These are phyloP conservation scores for Hyphodiscus hymeniophilus DNA, from an alignment of 495 filamentous ascomycete genomes.

Conservation along the genomic window DNA sequence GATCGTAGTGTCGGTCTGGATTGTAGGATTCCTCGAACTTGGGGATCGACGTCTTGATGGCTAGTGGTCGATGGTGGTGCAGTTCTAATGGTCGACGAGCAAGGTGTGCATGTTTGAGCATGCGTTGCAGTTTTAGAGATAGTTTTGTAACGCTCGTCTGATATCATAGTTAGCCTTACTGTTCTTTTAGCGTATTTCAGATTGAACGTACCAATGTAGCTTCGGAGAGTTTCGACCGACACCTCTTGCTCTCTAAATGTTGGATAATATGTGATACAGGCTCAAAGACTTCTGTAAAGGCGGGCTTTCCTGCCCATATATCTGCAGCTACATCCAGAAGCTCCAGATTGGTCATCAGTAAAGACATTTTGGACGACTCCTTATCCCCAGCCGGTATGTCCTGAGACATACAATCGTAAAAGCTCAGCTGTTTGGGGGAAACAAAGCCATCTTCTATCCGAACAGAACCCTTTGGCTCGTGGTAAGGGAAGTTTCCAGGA, in stretches of 20 bases:
- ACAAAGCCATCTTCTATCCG: constrained; percentile 36
- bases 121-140: constrained; percentile 34
- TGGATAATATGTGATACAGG: constrained; percentile 47
- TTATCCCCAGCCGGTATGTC: constrained; percentile 26
- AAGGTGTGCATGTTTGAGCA: constrained; percentile 48
- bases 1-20: constrained; percentile 92
- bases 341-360: constrained; percentile 46
- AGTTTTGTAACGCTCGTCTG: constrained; percentile 30
- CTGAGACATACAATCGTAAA: constrained; percentile 42
- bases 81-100: constrained; percentile 71
- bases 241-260: constrained; percentile 42
- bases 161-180: background rate
- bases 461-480: constrained; percentile 45
- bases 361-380: constrained; percentile 43
- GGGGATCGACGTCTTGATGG: constrained; percentile 82
- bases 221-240: constrained; percentile 38
- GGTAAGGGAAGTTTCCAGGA: constrained; percentile 52
- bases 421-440: constrained; percentile 32
- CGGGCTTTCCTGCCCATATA: constrained; percentile 55
- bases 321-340: constrained; percentile 53
- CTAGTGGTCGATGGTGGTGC: constrained; percentile 80
- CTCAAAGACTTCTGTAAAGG: constrained; percentile 66
- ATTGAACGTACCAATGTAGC: constrained; percentile 19
- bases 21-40: constrained; percentile 97
- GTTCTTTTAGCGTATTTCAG: background rate